Base-by-base conservation (phyloP, 1,284 basidiomycete genomes). In the Microbotryum intermedium region DNA sequence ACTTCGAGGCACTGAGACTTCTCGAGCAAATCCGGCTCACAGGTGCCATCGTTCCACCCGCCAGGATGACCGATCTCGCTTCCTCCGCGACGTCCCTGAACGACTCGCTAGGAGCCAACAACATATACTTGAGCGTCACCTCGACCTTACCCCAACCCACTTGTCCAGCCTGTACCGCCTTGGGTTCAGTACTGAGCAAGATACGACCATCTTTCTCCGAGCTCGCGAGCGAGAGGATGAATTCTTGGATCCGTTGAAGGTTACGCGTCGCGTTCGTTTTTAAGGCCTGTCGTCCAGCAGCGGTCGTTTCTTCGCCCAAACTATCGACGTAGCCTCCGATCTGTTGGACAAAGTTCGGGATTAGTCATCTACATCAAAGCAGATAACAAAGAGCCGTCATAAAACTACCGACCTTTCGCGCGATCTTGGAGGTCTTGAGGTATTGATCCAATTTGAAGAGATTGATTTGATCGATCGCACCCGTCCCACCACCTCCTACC, bases 31-130 rank as follows among this genome's bases (percentile, higher is more conserved):
- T 20, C 39, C 23, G 16, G 68, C 78, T 59, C 69, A 92, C 89
- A 9, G 94, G 94, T 45, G 90, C 91, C 94, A 98, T 97, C 0
- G 94, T 98, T 2, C 94, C 94, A 10, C 94, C 94, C 0, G 93
- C 92, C 18, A 98, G 78, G 26, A 98, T 77, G 9, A 98, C 84
- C 1, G 87, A 82, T 42, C 90, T 79, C 0, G 92, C 90, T 51
- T 81, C 78, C 26, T 89, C 83, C 1, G 91, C 82, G 2, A 98
- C 81, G 39, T 89, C 86, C 55, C 80, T 78, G 74, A 98, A 98
- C 59, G 85, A 81, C 20, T 90, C 87, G 1, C 89, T 83, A 0
- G 94, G 93, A 70, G 98, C 95, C n/a, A 98, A 81, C 42, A 94
- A 83, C 67, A 97, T 88, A 72, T 97, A 98, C 70, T 88, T 91